Percentiles rank a stretch among this genome's conserved stretches.
These are phyloP conservation scores for Saccharomyces pastorianus DNA, from an alignment of 1,139 yeast species.

Conservation along the genomic window DNA sequence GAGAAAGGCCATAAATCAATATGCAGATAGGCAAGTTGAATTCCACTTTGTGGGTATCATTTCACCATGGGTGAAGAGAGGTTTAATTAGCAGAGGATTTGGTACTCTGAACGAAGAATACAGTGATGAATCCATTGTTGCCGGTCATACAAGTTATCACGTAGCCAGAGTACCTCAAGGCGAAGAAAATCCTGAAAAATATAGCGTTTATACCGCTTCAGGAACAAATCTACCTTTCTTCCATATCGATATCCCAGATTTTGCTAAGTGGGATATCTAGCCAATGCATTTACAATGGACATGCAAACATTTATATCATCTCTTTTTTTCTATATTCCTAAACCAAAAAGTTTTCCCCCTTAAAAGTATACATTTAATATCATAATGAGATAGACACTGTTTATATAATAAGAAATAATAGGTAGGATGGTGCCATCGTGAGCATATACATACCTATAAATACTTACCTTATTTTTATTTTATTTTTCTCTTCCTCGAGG, in stretches of 20 bases:
- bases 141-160: conserved; percentile 30
- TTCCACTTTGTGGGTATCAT: conserved; percentile 81
- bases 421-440: not conserved
- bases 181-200: conserved; percentile 19
- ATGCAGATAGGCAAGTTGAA: conserved; percentile 79
- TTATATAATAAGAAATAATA: not conserved
- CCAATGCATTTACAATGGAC: not conserved
- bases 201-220: conserved; percentile 43
- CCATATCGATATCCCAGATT: conserved; percentile 81
- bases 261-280: conserved; percentile 33
- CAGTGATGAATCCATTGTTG: conserved; percentile 26
- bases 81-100: conserved; percentile 68
- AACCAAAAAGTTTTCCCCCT: not conserved
- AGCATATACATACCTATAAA: not conserved
- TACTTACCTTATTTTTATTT: not conserved
- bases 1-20: conserved; percentile 60
- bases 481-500: not conserved
- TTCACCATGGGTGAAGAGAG: conserved; percentile 81
- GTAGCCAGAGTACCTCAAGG: conserved; percentile 25
- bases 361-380: not conserved
- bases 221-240: conserved; percentile 76
- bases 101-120: conserved; percentile 47
- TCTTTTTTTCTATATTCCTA: not conserved
- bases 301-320: not conserved
- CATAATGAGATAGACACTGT: not conserved